These are phyloP conservation scores for Sporisorium reilianum DNA, from an alignment of 1,284 basidiomycete species.

Conservation along the genomic window DNA sequence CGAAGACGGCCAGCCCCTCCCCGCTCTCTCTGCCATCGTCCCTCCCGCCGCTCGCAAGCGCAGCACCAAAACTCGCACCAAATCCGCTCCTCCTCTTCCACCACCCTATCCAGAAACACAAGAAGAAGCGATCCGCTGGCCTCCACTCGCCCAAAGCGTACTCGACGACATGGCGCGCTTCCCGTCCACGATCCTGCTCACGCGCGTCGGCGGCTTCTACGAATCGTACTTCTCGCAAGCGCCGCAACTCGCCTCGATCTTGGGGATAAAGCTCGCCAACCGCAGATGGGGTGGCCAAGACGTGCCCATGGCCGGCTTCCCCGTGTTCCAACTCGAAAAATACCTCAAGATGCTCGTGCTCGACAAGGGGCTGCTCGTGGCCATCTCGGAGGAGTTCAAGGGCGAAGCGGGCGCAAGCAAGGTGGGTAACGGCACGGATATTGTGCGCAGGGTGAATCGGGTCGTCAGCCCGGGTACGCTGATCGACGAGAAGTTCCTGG, in stretches of 20 bases:
- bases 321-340: constrained; percentile 65
- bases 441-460: constrained; percentile 57
- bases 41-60: constrained; percentile 13
- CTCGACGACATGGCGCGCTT: constrained; percentile 60
- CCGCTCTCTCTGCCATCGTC: constrained; percentile 10
- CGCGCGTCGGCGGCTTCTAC: constrained; percentile 67
- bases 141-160: constrained; percentile 61
- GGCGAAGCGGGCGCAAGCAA: background rate
- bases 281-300: constrained; percentile 58
- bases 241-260: constrained; percentile 46
- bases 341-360: constrained; percentile 66
- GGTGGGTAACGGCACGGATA: constrained; percentile 30
- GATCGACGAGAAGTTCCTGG: constrained; percentile 67
- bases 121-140: constrained; percentile 45
- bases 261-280: constrained; percentile 63
- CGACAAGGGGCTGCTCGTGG: constrained; percentile 61
- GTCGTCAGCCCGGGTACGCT: constrained; percentile 66
- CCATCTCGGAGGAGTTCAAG: constrained; percentile 65
- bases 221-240: constrained; percentile 69
- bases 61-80: background rate
- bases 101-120: background rate
- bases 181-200: constrained; percentile 63
- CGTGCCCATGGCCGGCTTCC: constrained; percentile 68
- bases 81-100: background rate
- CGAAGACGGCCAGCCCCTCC: constrained; percentile 19